Conservation (phyloP, 2,329 filamentous ascomycete genomes). For the Aspergillus sp. region DNA sequence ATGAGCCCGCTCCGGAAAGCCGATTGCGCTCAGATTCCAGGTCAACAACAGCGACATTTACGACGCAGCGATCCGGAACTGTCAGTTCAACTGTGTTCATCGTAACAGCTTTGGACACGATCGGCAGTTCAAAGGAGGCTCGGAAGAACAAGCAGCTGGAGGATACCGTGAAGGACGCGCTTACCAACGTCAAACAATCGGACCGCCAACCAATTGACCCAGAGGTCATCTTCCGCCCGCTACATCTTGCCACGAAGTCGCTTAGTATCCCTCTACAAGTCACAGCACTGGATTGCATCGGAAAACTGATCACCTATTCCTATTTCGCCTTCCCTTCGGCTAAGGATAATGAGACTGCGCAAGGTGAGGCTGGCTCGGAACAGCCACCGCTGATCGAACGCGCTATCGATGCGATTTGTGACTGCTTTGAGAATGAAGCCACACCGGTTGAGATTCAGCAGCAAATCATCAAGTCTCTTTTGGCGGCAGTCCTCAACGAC, state of each 20-base stretch:
- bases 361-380: constrained; percentile 20
- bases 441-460: constrained; percentile 89
- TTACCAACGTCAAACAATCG: constrained; percentile 78
- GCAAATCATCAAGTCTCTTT: constrained; percentile 93
- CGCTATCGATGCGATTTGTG: constrained; percentile 98
- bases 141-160: constrained; percentile 76
- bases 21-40: constrained; percentile 54
- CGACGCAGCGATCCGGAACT: constrained; percentile 51
- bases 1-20: constrained; percentile 17
- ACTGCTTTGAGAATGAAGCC: constrained; percentile 95
- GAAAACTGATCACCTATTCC: constrained; percentile 97
- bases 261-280: constrained; percentile 80
- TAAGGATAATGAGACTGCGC: constrained; percentile 16
- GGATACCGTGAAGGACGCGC: constrained; percentile 72
- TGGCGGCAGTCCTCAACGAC: constrained; percentile 94
- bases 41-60: constrained; percentile 50
- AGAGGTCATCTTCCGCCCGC: constrained; percentile 81
- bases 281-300: constrained; percentile 91
- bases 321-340: constrained; percentile 76
- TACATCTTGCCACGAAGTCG: constrained; percentile 83
- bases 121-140: constrained; percentile 85
- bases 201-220: constrained; percentile 78
- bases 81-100: constrained; percentile 96
- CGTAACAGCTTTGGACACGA: constrained; percentile 84
- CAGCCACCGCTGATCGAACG: constrained; percentile 81